Evolutionary conservation across 2,329 filamentous ascomycete genomes (phyloP).

Genomic region (Monilinia polystroma): DNA sequence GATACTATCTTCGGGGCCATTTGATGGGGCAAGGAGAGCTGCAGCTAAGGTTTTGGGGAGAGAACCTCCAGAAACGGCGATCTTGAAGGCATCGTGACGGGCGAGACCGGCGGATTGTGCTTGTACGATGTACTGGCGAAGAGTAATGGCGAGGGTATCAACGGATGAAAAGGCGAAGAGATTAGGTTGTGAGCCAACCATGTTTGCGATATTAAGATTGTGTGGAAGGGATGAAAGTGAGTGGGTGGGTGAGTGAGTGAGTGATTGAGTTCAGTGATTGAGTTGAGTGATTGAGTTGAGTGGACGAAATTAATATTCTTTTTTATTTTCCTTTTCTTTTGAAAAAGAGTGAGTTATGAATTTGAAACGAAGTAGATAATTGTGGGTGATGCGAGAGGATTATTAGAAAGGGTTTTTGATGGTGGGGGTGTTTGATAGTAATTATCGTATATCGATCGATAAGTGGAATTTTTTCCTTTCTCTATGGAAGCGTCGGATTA

Average conservation of each 20-base stretch:
- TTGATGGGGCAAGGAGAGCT: slow-evolving; percentile 65
- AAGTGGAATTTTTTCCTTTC: slow-evolving; percentile 10
- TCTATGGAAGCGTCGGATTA: slow-evolving; percentile 14
- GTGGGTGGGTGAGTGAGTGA: background rate
- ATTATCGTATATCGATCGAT: background rate
- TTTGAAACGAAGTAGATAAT: background rate
- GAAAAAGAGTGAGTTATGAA: background rate
- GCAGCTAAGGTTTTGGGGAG: slow-evolving; percentile 84
- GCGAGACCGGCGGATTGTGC: slow-evolving; percentile 76
- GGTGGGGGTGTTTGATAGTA: slow-evolving; percentile 10
- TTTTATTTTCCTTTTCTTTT: background rate
- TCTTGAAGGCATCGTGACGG: slow-evolving; percentile 82
- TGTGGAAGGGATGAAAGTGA: background rate
- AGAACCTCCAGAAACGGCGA: slow-evolving; percentile 91
- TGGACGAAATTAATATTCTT: background rate
- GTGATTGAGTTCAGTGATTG: background rate
- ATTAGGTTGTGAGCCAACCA: slow-evolving; percentile 48
- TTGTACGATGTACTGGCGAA: slow-evolving; percentile 80
- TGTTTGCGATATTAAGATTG: slow-evolving; percentile 17
- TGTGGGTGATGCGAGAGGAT: slow-evolving; percentile 17
- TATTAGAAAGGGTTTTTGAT: background rate
- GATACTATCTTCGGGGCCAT: slow-evolving; percentile 57
- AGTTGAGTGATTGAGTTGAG: background rate
- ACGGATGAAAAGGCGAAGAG: slow-evolving; percentile 78
- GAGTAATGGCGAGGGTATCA: slow-evolving; percentile 68